Evolutionary conservation across 805 yeast species (phyloP).

Genomic region (Schizosaccharomyces pombe): DNA sequence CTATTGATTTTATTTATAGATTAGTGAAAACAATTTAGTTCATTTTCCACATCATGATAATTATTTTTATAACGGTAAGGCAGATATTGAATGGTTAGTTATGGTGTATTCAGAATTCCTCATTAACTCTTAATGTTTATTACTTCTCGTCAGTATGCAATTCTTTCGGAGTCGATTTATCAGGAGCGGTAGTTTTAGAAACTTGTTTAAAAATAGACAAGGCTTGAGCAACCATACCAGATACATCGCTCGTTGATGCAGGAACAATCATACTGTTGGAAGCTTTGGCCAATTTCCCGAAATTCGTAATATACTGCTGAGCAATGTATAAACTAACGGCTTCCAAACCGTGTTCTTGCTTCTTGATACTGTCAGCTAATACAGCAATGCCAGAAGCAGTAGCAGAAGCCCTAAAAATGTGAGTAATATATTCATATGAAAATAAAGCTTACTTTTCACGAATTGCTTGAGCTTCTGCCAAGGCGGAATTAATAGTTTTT

Average conservation of each 20-base stretch:
- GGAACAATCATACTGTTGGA: conserved; percentile 59
- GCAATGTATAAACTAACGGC: conserved; percentile 66
- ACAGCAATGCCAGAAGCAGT: conserved; percentile 45
- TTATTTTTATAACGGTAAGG: too few species aligned
- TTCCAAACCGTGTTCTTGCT: conserved; percentile 46
- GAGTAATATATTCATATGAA: not conserved
- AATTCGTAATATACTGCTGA: conserved; percentile 60
- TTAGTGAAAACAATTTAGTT: too few species aligned
- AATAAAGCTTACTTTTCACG: conserved; percentile 10
- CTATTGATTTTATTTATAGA: too few species aligned
- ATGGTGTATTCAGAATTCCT: too few species aligned
- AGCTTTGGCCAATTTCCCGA: conserved; percentile 63
- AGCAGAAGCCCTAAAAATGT: conserved; percentile 31
- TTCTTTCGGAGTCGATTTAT: conserved; percentile 6
- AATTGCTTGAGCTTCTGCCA: conserved; percentile 51
- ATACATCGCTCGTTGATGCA: conserved; percentile 48
- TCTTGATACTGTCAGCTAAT: conserved; percentile 42
- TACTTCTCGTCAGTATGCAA: not conserved
- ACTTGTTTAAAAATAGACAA: conserved; percentile 44
- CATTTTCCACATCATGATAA: too few species aligned
- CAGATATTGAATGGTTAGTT: not conserved
- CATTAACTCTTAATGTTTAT: not conserved
- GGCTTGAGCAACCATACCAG: conserved; percentile 54
- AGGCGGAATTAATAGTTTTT: conserved; percentile 42
- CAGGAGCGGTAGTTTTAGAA: not conserved